Evolutionary conservation across 148 eudicot genomes (phyloP), one percentile per base, ranked within the genome.

Genomic region (Vaccinium myrtillus): DNA sequence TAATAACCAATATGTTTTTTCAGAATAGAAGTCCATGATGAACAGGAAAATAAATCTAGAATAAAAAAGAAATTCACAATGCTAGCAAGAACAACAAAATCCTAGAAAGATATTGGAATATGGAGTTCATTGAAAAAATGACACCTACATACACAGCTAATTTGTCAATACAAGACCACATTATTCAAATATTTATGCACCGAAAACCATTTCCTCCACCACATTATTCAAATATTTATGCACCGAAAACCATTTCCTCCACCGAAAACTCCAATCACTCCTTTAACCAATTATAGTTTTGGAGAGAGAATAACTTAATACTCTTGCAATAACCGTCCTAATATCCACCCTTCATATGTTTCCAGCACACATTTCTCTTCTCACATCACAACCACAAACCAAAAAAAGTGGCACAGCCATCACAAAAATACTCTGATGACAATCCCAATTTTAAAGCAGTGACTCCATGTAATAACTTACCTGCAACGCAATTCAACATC

Each of bases 401-500:
- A 70, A 53, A 27, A 71, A 51, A 71, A 75, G 50, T 21, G 36
- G 14, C 19, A 21, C 51, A 25, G 3, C 15, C 67, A 80, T 18
- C 32, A 71, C 16, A 49, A 54, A 12, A 9, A 61, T 8, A 61
- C 25, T 63, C 84, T 75, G 49, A 65, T 16, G 51, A 25, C 81
- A 81, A 19, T 65, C 25, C 61, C 21, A 82, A 65, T 8, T 48
- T 12, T 36, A n/a, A 19, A 48, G 49, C 18, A 54, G n/a, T 19
- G 39, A 50, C 15, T 15, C 56, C n/a, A 63, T 65, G 83, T 36
- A 85, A 78, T 84, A 74, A 82, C 89, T 88, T 81, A 94, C 99
- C 99, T 83, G 99, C 97, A 85, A 95, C 99, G 86, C 95, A 87
- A 85, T 97, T 97, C 84, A 97, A 93, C 98, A 97, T 93, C 92